These are phyloP conservation scores for Claviceps fusiformis DNA, from an alignment of 2,329 filamentous ascomycete species.

Conservation along the genomic window DNA sequence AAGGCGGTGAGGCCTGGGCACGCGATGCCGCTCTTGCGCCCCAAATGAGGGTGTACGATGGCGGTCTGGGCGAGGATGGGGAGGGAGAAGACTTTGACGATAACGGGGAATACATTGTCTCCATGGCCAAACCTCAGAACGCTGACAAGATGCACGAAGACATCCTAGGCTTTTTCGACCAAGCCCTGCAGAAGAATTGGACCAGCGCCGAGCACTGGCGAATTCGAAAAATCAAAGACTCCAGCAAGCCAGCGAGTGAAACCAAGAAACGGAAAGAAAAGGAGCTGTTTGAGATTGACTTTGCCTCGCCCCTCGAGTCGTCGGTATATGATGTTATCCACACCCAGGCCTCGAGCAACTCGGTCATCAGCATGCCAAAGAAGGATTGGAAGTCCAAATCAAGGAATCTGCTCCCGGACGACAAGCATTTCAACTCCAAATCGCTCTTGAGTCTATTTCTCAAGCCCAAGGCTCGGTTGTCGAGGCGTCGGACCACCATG, in stretches of 20 bases:
- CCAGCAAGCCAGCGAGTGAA: conserved; percentile 47
- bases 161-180: conserved; percentile 95
- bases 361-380: conserved; percentile 74
- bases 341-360: conserved; percentile 66
- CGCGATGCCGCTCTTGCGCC: conserved; percentile 76
- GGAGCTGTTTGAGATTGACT: conserved; percentile 91
- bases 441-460: conserved; percentile 82
- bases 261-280: conserved; percentile 77
- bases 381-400: conserved; percentile 93
- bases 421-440: conserved; percentile 95
- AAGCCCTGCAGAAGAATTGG: conserved; percentile 95
- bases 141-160: conserved; percentile 71
- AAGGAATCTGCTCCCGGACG: conserved; percentile 83
- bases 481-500: conserved; percentile 42
- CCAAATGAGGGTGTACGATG: conserved; percentile 67
- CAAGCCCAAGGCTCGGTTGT: conserved; percentile 81
- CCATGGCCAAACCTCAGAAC: conserved; percentile 54
- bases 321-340: conserved; percentile 64
- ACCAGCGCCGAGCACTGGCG: conserved; percentile 97
- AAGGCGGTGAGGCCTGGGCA: conserved; percentile 93
- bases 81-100: conserved; percentile 29
- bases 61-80: conserved; percentile 38
- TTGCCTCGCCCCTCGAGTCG: conserved; percentile 59
- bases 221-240: conserved; percentile 80
- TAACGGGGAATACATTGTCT: conserved; percentile 63